Conservation (phyloP, 805 yeast genomes). For the Monosporozyma unispora region DNA sequence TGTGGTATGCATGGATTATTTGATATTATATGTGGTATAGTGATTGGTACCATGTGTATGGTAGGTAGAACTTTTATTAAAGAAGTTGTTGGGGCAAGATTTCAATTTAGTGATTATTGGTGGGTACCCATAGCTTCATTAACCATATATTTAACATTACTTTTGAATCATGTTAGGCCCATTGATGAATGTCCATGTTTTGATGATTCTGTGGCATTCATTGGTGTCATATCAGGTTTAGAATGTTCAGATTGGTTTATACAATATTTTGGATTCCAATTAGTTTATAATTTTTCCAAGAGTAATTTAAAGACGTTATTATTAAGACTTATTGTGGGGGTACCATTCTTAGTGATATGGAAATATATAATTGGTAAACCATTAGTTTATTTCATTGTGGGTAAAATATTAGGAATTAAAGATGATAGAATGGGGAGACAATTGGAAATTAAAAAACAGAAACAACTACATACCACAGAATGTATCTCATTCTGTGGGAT, state of each 20-base stretch:
- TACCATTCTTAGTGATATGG: constrained; percentile 59
- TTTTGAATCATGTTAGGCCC: constrained; percentile 72
- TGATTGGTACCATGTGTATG: constrained; percentile 46
- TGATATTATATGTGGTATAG: constrained; percentile 60
- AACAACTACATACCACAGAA: too few species aligned
- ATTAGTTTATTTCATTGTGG: constrained; percentile 43
- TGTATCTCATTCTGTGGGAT: constrained; percentile 48
- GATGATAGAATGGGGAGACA: constrained; percentile 23
- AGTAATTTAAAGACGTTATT: constrained; percentile 25
- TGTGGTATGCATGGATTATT: constrained; percentile 96
- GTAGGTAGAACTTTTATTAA: constrained; percentile 36
- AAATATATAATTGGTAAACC: constrained; percentile 58
- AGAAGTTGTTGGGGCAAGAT: constrained; percentile 23
- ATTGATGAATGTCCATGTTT: constrained; percentile 93
- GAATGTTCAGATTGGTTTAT: constrained; percentile 52
- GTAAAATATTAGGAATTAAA: constrained; percentile 8
- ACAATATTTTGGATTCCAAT: constrained; percentile 16
- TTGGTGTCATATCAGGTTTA: constrained; percentile 77
- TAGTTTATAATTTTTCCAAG: constrained; percentile 11
- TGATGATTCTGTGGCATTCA: constrained; percentile 88
- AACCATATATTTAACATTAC: constrained; percentile 37
- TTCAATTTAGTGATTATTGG: constrained; percentile 16
- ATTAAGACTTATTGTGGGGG: constrained; percentile 51
- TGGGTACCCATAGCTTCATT: constrained; percentile 33
- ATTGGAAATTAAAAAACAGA: constrained; percentile 14